Base-by-base conservation (phyloP, 192 early-diverging fungal genomes). In the Coemansia interrupta region DNA sequence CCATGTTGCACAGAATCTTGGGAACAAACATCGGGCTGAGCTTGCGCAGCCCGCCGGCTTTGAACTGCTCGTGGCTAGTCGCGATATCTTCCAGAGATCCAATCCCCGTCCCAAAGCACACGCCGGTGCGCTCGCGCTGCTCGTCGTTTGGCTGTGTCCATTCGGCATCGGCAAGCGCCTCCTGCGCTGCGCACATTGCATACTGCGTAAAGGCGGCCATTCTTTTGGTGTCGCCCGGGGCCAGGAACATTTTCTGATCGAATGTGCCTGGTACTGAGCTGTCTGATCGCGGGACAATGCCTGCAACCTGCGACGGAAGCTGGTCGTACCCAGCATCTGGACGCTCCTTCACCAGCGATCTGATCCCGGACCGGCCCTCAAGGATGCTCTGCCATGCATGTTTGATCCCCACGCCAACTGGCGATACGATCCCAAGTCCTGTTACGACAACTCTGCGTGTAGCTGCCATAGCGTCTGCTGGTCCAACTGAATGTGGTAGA, bases 31-130 rank as follows among this genome's bases (percentile, higher is more conserved):
- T 89, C 1, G 96, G 94, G 38, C 84, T 87, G 48, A 98, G 80
- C 60, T 86, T 91, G 42, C 85, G 80, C 12, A 82, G 64, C 17
- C 93, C 93, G 19, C 68, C 67, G 9, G 43, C 26, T 13, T 30
- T 51, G 19, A 84, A 90, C 41, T 75, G 74, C 7, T 61, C 52
- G 11, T 86, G 61, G 6, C 80, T 89, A 0, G 67, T 49, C 1
- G 80, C 82, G 55, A 95, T 84, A 52, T 98, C 96, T 13, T 94
- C 91, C 5, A 96, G 61, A 51, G 89, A 88, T 42, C 96, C 96
- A 60, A 98, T 94, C 7, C 96, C 94, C 1, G 91, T 92, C 43
- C 96, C 96, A 29, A 95, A 83, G 69, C 92, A 94, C n/a, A 95
- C 93, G 47, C 96, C 96, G 0, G 70, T 74, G 56, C 58, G 65